These are phyloP conservation scores for Mallotus nudiflorus DNA, from an alignment of 345 rosid genomes.

Conservation along the genomic window DNA sequence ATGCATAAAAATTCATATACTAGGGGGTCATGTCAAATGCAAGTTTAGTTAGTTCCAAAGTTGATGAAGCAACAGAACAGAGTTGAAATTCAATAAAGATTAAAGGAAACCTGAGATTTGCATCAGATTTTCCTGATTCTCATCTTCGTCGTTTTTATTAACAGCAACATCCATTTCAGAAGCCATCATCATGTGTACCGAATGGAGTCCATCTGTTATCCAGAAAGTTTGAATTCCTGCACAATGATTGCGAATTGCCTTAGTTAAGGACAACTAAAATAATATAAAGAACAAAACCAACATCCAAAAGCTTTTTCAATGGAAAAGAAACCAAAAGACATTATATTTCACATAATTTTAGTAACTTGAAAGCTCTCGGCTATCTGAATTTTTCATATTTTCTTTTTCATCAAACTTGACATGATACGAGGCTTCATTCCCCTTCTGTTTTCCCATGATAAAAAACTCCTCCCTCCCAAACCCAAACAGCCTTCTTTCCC, in stretches of 20 bases:
- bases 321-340: neutral
- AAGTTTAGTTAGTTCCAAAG: neutral
- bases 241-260: conserved; percentile 24
- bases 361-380: neutral
- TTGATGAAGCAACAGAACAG: neutral
- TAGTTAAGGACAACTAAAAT: neutral
- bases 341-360: neutral
- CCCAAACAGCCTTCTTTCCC: too few relatives aligned
- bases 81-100: neutral
- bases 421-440: too few relatives aligned
- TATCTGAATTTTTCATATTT: neutral
- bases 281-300: neutral
- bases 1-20: neutral
- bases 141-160: conserved; percentile 43
- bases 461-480: too few relatives aligned
- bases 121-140: conserved; percentile 35
- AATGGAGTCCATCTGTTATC: conserved; percentile 64
- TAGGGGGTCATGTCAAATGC: too few relatives aligned
- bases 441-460: neutral
- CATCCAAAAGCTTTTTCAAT: conserved; percentile 5
- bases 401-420: neutral
- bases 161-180: conserved; percentile 41
- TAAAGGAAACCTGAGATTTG: conserved; percentile 47
- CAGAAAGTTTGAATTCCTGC: conserved; percentile 67
- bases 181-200: conserved; percentile 48